Base-by-base conservation (phyloP, 2,329 filamentous ascomycete genomes). In the Ciborinia camelliae region DNA sequence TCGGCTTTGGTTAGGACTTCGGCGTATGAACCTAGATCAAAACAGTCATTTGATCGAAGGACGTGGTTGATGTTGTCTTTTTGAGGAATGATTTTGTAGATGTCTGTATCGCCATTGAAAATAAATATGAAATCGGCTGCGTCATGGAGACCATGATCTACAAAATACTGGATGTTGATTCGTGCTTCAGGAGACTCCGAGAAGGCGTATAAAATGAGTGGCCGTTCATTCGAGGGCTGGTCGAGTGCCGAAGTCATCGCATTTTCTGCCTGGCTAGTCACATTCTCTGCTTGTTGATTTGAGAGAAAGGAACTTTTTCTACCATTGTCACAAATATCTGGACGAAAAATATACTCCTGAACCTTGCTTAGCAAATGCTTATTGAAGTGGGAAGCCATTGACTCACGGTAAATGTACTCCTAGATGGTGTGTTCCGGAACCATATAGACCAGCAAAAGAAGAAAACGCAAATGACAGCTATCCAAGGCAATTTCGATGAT, bases 51-150 rank as follows among this genome's bases (percentile, higher is more conserved):
- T 35, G 59, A 57, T 48, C 72, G 66, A 28, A 71, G 53, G 12
- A 74, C 50, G 30, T 68, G 37, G 10, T 64, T 61, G 35, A 74
- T 71, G 57, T 73, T 74, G 5, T 62, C 28, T 45, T 64, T 61
- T 14, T 66, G 18, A 8, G 70, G 69, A 28, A 74, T 69, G 5
- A 68, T 43, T 10, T 32, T 47, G 0, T 58, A 41, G 3, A 65
- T 68, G 41, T 70, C 53, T 9, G 71, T 71, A 3, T 70, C 54
- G 26, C 71, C 73, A 45, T 74, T 74, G 14, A 74, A 37, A 54
- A 74, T 71, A 61, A 74, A 74, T 37, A 74, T 30, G 52, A 73
- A 73, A 60, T 74, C 72, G 2, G 73, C 72, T 5, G 66, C 66
- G 20, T 47, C 70, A 39, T 75, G 72, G n/a, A 74, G 63, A 28